Conservation (phyloP, 352 stramenopile genomes). For the Pythium aquatile region DNA sequence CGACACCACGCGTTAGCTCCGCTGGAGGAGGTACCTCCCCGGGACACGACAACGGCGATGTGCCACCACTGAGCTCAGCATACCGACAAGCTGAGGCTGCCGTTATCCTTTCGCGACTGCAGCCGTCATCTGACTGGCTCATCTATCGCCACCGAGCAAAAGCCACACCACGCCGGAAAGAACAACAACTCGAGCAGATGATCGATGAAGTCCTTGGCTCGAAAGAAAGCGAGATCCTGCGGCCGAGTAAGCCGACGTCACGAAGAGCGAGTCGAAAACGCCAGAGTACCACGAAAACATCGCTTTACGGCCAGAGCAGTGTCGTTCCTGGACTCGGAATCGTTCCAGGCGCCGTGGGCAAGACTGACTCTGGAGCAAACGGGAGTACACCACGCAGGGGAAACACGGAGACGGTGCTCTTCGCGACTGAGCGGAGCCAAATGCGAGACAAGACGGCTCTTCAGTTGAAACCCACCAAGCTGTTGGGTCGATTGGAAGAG, state of each 20-base stretch:
- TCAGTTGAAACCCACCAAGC: slow-evolving; percentile 47
- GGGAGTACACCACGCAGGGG: background rate
- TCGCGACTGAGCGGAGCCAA: slow-evolving; percentile 18
- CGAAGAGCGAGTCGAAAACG: background rate
- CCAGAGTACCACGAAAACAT: background rate
- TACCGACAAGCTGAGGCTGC: slow-evolving; percentile 22
- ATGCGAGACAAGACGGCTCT: slow-evolving; percentile 53
- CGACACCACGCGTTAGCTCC: background rate
- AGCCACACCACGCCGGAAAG: slow-evolving; percentile 36
- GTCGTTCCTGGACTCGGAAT: background rate
- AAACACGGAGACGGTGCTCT: background rate
- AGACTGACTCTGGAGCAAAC: background rate
- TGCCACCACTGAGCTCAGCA: background rate
- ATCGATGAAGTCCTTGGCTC: slow-evolving; percentile 24
- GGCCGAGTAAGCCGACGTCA: background rate
- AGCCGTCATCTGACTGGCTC: slow-evolving; percentile 53
- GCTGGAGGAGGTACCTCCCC: background rate
- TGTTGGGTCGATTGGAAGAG: slow-evolving; percentile 55
- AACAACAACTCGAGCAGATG: slow-evolving; percentile 46
- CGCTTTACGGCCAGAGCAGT: background rate
- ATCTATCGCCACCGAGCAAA: slow-evolving; percentile 54
- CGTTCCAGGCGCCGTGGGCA: background rate
- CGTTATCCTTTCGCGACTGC: slow-evolving; percentile 27
- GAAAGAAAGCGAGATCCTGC: slow-evolving; percentile 7
- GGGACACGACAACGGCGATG: background rate